A percentile compares a stretch with the other conserved stretches of the same genome.
Conservation (phyloP, 1,284 basidiomycete species). For the Gomphus bonarii region DNA sequence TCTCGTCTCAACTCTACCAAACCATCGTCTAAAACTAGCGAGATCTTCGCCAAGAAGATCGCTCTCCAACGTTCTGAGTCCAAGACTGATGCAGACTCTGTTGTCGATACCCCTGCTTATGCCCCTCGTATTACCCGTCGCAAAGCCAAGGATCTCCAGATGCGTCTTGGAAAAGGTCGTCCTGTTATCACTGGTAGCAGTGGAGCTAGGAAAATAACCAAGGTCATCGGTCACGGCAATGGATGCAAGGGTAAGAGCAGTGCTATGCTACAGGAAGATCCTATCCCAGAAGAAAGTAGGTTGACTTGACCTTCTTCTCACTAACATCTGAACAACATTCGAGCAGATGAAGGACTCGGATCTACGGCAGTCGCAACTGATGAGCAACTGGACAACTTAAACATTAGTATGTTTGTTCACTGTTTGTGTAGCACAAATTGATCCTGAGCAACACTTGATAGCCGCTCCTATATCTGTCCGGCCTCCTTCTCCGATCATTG, state of each 20-base stretch:
- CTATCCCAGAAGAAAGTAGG: slow-evolving; percentile 49
- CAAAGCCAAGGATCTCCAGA: slow-evolving; percentile 63
- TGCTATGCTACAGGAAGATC: slow-evolving; percentile 39
- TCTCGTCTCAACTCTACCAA: not conserved
- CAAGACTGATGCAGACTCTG: slow-evolving; percentile 5
- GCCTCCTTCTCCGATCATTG: not conserved
- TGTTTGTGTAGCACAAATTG: no score
- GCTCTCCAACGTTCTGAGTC: slow-evolving; percentile 8
- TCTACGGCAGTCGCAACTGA: not conserved
- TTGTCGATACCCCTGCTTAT: not conserved
- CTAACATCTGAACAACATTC: not conserved
- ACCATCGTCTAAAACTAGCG: not conserved
- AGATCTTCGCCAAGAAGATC: slow-evolving; percentile 1
- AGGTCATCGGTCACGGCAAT: slow-evolving; percentile 34
- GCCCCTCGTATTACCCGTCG: slow-evolving; percentile 20
- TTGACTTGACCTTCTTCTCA: not conserved
- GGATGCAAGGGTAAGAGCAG: slow-evolving; percentile 37
- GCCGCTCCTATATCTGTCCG: not conserved
- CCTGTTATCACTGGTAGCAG: slow-evolving; percentile 51
- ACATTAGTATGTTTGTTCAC: no score
- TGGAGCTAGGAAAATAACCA: slow-evolving; percentile 54
- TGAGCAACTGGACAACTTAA: not conserved
- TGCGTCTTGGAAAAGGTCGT: slow-evolving; percentile 59
- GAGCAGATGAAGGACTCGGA: not conserved
- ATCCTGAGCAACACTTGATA: not conserved